Evolutionary conservation across 192 early-diverging fungal genomes (phyloP).

Genomic region (Umbelopsis sp.): DNA sequence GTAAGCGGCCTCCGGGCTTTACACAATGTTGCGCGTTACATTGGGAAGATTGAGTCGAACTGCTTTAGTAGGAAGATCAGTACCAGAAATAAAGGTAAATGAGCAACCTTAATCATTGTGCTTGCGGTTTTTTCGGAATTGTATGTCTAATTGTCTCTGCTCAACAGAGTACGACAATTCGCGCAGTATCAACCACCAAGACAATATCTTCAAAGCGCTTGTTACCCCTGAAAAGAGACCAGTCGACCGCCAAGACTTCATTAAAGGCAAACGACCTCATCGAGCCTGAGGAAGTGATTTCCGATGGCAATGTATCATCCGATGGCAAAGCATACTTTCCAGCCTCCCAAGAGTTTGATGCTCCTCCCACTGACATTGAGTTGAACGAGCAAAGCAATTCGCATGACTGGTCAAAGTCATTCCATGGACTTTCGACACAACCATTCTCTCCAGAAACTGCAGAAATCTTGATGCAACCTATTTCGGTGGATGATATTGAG

Average conservation of each 20-base stretch:
- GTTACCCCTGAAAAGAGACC: not conserved
- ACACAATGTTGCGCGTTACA: not conserved
- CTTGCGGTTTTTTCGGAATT: not conserved
- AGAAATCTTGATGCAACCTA: slow-evolving; percentile 70
- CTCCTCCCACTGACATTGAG: not conserved
- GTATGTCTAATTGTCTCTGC: slow-evolving; percentile 20
- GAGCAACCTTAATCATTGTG: not conserved
- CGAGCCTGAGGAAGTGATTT: not conserved
- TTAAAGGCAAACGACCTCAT: not conserved
- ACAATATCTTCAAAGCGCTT: not conserved
- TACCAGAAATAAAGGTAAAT: not conserved
- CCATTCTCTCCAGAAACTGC: slow-evolving; percentile 73
- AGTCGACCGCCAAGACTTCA: not conserved
- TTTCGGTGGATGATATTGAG: slow-evolving; percentile 84
- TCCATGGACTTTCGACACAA: slow-evolving; percentile 70
- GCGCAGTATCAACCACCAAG: slow-evolving; percentile 21
- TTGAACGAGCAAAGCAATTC: slow-evolving; percentile 23
- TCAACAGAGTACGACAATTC: slow-evolving; percentile 9
- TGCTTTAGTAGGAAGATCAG: not conserved
- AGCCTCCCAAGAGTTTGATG: not conserved
- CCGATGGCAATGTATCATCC: not conserved
- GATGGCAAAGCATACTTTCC: slow-evolving; percentile 3
- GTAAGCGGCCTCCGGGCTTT: not conserved
- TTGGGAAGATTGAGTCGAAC: not conserved
- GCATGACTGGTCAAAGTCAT: slow-evolving; percentile 71